Evolutionary conservation across 129 eudicot genomes (phyloP).

Genomic region (carrot (Daucus carota)): DNA sequence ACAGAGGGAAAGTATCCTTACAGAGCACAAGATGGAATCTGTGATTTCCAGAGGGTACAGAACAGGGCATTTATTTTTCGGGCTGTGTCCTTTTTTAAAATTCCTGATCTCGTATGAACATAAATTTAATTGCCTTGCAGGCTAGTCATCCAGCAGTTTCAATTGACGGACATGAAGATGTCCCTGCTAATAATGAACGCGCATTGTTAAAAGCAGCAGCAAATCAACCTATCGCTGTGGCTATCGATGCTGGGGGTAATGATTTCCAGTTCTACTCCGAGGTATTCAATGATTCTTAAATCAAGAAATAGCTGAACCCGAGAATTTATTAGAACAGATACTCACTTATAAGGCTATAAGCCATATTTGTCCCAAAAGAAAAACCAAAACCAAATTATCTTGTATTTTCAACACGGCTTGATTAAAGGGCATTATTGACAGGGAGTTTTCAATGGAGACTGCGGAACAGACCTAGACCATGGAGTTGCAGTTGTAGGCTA

Average conservation of each 20-base stretch:
- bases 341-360: too few relatives aligned
- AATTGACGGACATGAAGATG: slow-evolving; percentile 81
- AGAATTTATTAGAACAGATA: too few relatives aligned
- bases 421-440: slow-evolving; percentile 14
- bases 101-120: background rate
- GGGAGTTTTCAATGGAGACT: slow-evolving; percentile 66
- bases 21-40: slow-evolving; percentile 39
- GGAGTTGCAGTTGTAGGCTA: slow-evolving; percentile 82
- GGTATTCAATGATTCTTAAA: slow-evolving; percentile 28
- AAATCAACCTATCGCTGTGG: slow-evolving; percentile 73
- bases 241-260: slow-evolving; percentile 67
- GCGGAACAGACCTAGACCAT: slow-evolving; percentile 62
- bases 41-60: slow-evolving; percentile 46
- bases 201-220: slow-evolving; percentile 78
- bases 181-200: slow-evolving; percentile 60
- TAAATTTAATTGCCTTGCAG: slow-evolving; percentile 20
- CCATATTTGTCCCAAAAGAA: too few relatives aligned
- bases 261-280: slow-evolving; percentile 88
- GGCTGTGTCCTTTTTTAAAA: background rate
- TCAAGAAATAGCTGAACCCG: background rate
- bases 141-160: slow-evolving; percentile 51
- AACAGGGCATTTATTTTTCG: background rate
- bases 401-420: background rate
- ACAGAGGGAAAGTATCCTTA: slow-evolving; percentile 66
- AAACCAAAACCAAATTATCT: too few relatives aligned